Base-by-base conservation (phyloP, 164 flowering plant species). In the Nymphaea colorata region DNA sequence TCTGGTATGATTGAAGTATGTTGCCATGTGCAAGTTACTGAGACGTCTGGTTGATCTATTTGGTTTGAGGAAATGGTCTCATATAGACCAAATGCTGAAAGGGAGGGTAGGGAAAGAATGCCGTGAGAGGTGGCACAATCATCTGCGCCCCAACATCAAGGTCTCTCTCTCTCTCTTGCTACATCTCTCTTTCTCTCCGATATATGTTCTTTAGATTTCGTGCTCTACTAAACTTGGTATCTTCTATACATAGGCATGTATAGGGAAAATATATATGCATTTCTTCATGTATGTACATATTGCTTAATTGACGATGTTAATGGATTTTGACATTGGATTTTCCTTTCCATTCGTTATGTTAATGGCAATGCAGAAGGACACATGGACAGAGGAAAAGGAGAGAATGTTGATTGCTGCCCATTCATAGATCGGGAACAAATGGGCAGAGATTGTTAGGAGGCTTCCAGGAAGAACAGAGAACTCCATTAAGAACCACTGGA, bases 61-160 rank as follows among this genome's bases (percentile, higher is more conserved):
- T 78, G 98, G 98, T 45, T 83, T 65, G 59, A 77, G 83, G 55
- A 89, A 91, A 81, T 93, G 98, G 98, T 85, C 98, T 17, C 81
- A 77, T 64, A 87, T 93, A 41, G 87, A 95, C 15, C 78, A 82
- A 73, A 79, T 76, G 64, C 66, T 93, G 74, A 77, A 11, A 3
- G 96, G 95, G 42, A 76, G 98, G 66, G 91, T 84, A 3, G 97
- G 97, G 36, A 93, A 93, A 67, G 97, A 93, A 73, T 93, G 98
- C 66, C 79, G 98, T 2, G 98, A 93, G 74, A 76, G 98, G 79
- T 93, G 97, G 97, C 92, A 87, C 67, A 93, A 93, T 72, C 97
- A 93, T 80, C 66, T 93, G 18, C 84, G 90, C 6, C 95, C 97
- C 41, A 82, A 91, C 68, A 90, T 93, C 74, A 93, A 91, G 95